Percentiles rank a stretch among this genome's conserved stretches.
Evolutionary conservation across 1,284 basidiomycete genomes (phyloP).

Genomic region (Cryptococcus sp.): DNA sequence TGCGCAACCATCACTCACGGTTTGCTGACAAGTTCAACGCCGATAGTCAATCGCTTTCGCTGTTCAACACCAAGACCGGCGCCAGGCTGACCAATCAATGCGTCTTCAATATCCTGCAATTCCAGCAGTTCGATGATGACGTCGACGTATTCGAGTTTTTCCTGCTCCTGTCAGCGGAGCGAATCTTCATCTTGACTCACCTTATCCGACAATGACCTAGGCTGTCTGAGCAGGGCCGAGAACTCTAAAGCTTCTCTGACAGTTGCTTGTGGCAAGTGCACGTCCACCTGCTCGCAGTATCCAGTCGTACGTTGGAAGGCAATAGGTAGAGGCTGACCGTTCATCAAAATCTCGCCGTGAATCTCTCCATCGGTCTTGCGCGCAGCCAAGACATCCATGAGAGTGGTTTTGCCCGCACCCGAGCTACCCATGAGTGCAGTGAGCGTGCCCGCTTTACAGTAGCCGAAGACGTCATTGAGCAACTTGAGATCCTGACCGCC

Average conservation of each 20-base stretch:
- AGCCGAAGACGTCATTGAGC: constrained; percentile 57
- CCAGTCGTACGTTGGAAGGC: constrained; percentile 59
- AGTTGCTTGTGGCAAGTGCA: constrained; percentile 45
- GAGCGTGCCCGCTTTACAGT: constrained; percentile 57
- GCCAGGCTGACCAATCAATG: constrained; percentile 55
- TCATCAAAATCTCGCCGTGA: constrained; percentile 55
- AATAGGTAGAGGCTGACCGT: constrained; percentile 54
- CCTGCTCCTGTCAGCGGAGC: constrained; percentile 20
- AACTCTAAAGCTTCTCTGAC: constrained; percentile 82
- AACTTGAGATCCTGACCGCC: constrained; percentile 51
- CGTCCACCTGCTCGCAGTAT: constrained; percentile 52
- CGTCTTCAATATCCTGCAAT: constrained; percentile 57
- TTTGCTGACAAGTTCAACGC: constrained; percentile 61
- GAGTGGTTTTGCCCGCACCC: constrained; percentile 54
- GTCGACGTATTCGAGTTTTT: constrained; percentile 59
- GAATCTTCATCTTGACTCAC: constrained; percentile 36
- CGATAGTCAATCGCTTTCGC: constrained; percentile 60
- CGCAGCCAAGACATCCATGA: constrained; percentile 56
- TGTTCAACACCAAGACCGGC: constrained; percentile 58
- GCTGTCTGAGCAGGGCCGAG: constrained; percentile 79
- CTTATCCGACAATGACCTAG: constrained; percentile 61
- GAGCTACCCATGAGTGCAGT: constrained; percentile 57
- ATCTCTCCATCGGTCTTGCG: constrained; percentile 49
- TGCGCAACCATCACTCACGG: constrained; percentile 42
- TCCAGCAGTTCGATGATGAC: constrained; percentile 59